Evolutionary conservation across 2,329 filamentous ascomycete species (phyloP).

Genomic region (Cytospora chrysosperma): DNA sequence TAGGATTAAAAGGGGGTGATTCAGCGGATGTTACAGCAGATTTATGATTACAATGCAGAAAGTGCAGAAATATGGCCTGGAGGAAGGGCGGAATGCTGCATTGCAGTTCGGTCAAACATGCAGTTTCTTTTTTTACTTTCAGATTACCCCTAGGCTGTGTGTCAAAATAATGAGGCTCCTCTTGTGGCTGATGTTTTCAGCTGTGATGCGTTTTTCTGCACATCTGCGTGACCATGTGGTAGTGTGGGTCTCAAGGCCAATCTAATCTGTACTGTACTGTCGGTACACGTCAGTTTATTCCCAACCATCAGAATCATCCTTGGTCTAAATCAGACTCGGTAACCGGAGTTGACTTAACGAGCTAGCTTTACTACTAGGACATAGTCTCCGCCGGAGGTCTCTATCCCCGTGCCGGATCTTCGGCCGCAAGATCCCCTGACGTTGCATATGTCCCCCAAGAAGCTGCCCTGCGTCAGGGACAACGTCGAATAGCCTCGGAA

Average conservation of each 20-base stretch:
- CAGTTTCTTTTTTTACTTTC: not conserved
- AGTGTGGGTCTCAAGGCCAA: not conserved
- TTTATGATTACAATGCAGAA: not conserved
- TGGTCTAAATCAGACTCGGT: not conserved
- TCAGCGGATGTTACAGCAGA: not conserved
- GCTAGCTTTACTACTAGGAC: not conserved
- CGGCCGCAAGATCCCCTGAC: not conserved
- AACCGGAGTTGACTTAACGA: not conserved
- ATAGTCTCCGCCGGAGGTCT: not conserved
- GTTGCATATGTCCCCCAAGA: not conserved
- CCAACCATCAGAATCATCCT: no score
- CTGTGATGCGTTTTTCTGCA: not conserved
- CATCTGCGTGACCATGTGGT: not conserved
- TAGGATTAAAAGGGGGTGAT: not conserved
- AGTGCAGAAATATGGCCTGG: not conserved
- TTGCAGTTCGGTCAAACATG: no score
- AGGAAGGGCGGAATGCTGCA: no score
- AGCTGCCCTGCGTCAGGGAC: not conserved
- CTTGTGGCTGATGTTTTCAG: not conserved
- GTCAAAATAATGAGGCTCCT: not conserved
- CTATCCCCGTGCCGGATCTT: not conserved
- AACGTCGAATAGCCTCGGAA: not conserved
- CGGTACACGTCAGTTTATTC: no score
- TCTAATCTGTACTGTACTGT: no score
- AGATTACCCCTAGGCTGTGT: not conserved